A percentile compares a stretch with the other conserved stretches of the same genome.
phyloP scores from a whole-genome alignment of 495 filamentous ascomycete genomes.

The Penicillium bialowiezense region DNA sequence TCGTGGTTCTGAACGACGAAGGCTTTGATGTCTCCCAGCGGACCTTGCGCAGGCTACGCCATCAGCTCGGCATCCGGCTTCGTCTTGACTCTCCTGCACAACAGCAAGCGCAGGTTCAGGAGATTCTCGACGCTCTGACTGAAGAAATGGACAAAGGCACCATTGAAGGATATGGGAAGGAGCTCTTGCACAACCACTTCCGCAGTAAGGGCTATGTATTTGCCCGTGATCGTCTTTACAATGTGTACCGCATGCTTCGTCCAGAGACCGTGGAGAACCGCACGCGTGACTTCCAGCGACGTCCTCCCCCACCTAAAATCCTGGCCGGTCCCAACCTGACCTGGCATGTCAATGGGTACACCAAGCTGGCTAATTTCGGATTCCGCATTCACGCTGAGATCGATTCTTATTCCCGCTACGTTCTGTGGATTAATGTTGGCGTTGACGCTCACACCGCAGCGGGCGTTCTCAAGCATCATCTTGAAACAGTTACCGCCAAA shows the following conservation, averaged over 20 bases:
- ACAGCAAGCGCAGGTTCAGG: constrained; percentile 7
- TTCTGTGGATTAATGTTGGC: constrained; percentile 20
- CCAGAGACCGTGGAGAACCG: constrained; percentile 11
- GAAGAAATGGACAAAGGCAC: constrained; percentile 8
- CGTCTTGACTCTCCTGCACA: constrained; percentile 3
- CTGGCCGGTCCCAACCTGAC: constrained; percentile 20
- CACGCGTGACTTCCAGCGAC: constrained; percentile 10
- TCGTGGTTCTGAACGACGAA: constrained; percentile 4
- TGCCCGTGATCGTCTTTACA: constrained; percentile 13
- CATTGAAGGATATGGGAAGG: constrained; percentile 16
- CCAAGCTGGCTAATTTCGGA: constrained; percentile 16
- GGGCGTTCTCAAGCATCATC: constrained; percentile 18
- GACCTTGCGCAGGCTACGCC: constrained; percentile 5
- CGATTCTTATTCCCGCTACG: constrained; percentile 21
- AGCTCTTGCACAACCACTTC: constrained; percentile 13
- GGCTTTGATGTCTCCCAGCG: constrained; percentile 4
- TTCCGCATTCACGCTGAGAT: constrained; percentile 22
- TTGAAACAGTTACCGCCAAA: constrained; percentile 10
- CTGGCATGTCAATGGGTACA: constrained; percentile 21
- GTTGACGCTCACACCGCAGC: constrained; percentile 13
- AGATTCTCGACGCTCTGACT: constrained; percentile 2
- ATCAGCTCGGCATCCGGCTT: constrained; percentile 3
- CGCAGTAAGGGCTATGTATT: constrained; percentile 12
- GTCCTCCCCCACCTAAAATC: constrained; percentile 12
- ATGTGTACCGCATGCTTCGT: constrained; percentile 8